A percentile compares a stretch with the other conserved stretches of the same genome.
Conservation (phyloP, 164 flowering plant species). For the Houttuynia cordata region DNA sequence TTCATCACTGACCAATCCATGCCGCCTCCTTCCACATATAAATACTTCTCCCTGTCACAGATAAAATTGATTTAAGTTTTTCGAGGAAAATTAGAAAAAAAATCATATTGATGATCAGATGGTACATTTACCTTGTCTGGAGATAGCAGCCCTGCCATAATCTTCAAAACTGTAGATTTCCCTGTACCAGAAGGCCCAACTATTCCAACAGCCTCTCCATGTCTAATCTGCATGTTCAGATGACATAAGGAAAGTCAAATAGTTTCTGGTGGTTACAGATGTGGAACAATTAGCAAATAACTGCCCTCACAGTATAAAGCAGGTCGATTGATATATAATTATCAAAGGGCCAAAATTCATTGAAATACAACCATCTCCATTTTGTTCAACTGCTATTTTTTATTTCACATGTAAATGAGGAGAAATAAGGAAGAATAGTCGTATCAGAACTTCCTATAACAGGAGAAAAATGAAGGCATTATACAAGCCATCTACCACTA, state of each 20-base stretch:
- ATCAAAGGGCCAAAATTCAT: no score
- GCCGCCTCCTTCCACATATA: slow-evolving; percentile 67
- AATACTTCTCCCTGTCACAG: slow-evolving; percentile 76
- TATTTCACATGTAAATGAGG: no score
- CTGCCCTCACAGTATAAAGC: no score
- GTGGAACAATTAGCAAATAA: background rate
- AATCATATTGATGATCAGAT: background rate
- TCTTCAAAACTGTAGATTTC: slow-evolving; percentile 82
- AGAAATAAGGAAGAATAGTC: no score
- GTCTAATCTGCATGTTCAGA: slow-evolving; percentile 52
- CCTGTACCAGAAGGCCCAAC: slow-evolving; percentile 99
- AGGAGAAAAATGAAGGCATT: no score
- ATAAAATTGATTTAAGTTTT: background rate
- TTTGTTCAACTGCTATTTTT: no score
- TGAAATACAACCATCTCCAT: no score
- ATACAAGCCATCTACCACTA: no score
- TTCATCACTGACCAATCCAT: slow-evolving; percentile 78
- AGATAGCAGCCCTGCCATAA: slow-evolving; percentile 96
- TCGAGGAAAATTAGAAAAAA: background rate
- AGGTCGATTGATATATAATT: no score
- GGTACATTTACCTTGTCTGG: slow-evolving; percentile 65
- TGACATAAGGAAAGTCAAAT: background rate
- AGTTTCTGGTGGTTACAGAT: background rate
- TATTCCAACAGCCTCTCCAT: slow-evolving; percentile 98
- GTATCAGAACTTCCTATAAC: no score